Conservation (phyloP, 1,139 yeast genomes). For the Maudiozyma humilis region DNA sequence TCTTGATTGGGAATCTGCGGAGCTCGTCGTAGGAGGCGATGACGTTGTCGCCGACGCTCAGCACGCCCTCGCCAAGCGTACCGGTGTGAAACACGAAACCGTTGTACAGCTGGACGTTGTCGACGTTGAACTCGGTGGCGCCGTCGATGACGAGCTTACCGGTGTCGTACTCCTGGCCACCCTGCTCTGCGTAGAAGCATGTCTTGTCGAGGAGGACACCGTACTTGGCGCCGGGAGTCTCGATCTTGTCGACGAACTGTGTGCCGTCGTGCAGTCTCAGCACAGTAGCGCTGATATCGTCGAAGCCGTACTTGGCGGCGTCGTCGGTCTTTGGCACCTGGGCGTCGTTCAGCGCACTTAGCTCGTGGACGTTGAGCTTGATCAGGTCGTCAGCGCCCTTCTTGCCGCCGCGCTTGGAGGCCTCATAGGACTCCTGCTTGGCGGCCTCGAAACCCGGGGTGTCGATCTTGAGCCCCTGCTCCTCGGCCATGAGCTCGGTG, state of each 20-base stretch:
- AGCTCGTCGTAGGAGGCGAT: constrained; percentile 86
- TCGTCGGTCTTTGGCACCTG: constrained; percentile 79
- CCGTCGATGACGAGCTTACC: constrained; percentile 91
- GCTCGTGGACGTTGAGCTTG: constrained; percentile 84
- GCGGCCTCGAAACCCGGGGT: constrained; percentile 89
- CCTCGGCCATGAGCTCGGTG: constrained; percentile 97
- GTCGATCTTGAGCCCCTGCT: constrained; percentile 88
- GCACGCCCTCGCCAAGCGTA: constrained; percentile 61
- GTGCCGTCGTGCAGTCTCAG: constrained; percentile 67
- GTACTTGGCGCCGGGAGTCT: constrained; percentile 44
- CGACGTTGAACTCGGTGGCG: constrained; percentile 74
- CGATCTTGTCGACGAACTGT: constrained; percentile 44
- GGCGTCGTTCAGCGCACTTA: constrained; percentile 53
- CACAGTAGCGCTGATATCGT: constrained; percentile 53
- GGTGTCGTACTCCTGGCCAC: constrained; percentile 97
- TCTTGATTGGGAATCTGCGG: constrained; percentile 94
- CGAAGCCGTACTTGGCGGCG: constrained; percentile 59
- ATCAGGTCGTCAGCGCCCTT: constrained; percentile 49
- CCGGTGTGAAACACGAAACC: constrained; percentile 97
- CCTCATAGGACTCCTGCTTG: constrained; percentile 80
- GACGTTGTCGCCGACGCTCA: constrained; percentile 58
- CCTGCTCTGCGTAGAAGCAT: constrained; percentile 96
- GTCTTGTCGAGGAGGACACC: constrained; percentile 84
- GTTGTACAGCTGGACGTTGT: constrained; percentile 84
- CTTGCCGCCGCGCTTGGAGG: constrained; percentile 83